Evolutionary conservation across 192 early-diverging fungal genomes (phyloP), one percentile per base, ranked within the genome.

Genomic region (Lobulomyces angularis): DNA sequence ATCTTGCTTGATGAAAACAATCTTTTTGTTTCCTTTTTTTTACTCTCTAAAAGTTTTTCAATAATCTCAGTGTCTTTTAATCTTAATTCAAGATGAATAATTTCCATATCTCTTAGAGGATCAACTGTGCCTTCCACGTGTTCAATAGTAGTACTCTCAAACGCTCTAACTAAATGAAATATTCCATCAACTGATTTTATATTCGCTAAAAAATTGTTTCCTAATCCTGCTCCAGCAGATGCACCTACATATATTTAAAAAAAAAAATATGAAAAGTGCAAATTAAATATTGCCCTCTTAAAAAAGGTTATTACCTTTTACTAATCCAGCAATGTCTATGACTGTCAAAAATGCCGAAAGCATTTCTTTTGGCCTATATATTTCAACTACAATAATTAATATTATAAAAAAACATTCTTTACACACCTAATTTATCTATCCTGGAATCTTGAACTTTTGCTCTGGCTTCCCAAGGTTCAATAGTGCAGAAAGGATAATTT

Each of bases 401-500:
- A n/a, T 68, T 69, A 31, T 53, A 69, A 16, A 64, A 48, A 5
- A 82, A 77, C 57, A 79, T 76, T 59, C 78, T 85, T 46, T 71
- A 62, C 19, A 68, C 50, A 39, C 61, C 62, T 35, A 84, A 73
- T 77, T 81, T 86, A 46, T 90, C 88, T 47, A 93, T 83, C 11
- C 92, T 75, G 16, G 64, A 52, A 63, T 97, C 93, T 18, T 88
- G 89, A 20, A 97, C 90, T 9, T 83, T 77, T 9, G 87, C 87
- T 56, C 32, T 88, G 81, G 86, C 78, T 66, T 92, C 86, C 34
- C 80, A 67, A 14, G 94, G 94, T 51, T 94, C 89, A 55, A 84
- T 90, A 23, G 88, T 96, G 65, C 87, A 91, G 77, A 97, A 97
- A 43, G 94, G 94, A 58, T 88, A 95, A 74, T 95, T 97, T 55